A percentile compares a stretch with the other conserved stretches of the same genome.
These are phyloP conservation scores for Pichia deserticola DNA, from an alignment of 805 yeast species.

Conservation along the genomic window DNA sequence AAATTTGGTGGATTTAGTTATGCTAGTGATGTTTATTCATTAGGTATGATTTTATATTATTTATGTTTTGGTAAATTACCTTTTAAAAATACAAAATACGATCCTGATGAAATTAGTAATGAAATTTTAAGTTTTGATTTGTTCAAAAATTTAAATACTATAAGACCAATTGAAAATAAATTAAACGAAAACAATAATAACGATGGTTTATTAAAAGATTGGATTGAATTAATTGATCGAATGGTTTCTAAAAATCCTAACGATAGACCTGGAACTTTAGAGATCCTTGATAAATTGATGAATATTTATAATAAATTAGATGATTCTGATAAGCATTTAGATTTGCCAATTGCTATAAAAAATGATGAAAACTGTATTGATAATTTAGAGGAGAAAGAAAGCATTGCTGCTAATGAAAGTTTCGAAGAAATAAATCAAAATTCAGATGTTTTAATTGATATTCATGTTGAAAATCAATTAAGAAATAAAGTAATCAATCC, in stretches of 20 bases:
- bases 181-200: not conserved
- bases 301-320: conserved; percentile 9
- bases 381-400: not conserved
- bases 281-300: conserved; percentile 27
- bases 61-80: conserved; percentile 70
- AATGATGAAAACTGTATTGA: conserved; percentile 10
- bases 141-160: conserved; percentile 16
- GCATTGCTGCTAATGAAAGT: too few species aligned
- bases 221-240: conserved; percentile 26
- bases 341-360: not conserved
- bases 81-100: conserved; percentile 28
- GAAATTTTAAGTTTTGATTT: conserved; percentile 20
- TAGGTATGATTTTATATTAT: conserved; percentile 77
- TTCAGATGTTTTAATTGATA: too few species aligned
- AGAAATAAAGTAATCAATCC: too few species aligned
- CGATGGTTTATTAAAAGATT: conserved; percentile 30
- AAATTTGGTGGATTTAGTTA: conserved; percentile 51
- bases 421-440: too few species aligned
- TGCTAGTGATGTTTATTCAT: conserved; percentile 71
- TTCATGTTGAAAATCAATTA: too few species aligned
- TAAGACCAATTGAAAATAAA: conserved; percentile 7
- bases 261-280: conserved; percentile 40
- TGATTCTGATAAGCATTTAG: not conserved
- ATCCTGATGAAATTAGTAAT: conserved; percentile 16
- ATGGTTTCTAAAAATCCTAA: conserved; percentile 19